A percentile compares a stretch with the other conserved stretches of the same genome.
Conservation (phyloP, 441 rosid genomes). For the Arabidopsis lyrata region DNA sequence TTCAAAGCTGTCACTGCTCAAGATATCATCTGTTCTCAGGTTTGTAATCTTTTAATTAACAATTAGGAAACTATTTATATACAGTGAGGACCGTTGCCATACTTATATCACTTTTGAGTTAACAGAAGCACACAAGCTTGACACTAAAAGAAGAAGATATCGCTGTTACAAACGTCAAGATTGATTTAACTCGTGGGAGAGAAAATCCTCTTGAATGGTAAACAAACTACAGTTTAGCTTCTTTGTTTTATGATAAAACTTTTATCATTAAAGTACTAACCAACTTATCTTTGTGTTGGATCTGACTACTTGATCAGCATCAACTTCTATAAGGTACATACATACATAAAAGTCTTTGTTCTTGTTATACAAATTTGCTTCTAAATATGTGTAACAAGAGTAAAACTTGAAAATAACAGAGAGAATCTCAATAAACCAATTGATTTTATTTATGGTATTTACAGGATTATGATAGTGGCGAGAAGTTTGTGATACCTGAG, state of each 20-base stretch:
- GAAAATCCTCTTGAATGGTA: conserved; percentile 91
- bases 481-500: conserved; percentile 76
- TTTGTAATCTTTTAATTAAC: conserved; percentile 25
- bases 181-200: conserved; percentile 91
- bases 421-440: neutral
- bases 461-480: conserved; percentile 84
- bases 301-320: conserved; percentile 47
- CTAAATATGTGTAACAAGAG: neutral
- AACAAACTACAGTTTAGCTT: neutral
- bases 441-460: neutral
- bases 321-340: conserved; percentile 85
- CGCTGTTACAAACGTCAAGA: conserved; percentile 79
- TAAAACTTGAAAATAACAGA: neutral
- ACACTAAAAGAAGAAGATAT: conserved; percentile 80
- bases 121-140: conserved; percentile 62
- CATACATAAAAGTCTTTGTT: neutral
- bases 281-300: neutral
- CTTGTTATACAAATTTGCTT: conserved; percentile 12
- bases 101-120: conserved; percentile 22
- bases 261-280: conserved; percentile 24
- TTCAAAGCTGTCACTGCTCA: conserved; percentile 83
- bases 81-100: neutral
- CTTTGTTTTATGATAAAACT: too few relatives aligned
- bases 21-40: conserved; percentile 96
- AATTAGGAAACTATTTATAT: neutral